Percentiles rank a stretch among this genome's conserved stretches.
These are phyloP conservation scores for Penicillium mononematosum DNA, from an alignment of 495 filamentous ascomycete genomes.

Conservation along the genomic window DNA sequence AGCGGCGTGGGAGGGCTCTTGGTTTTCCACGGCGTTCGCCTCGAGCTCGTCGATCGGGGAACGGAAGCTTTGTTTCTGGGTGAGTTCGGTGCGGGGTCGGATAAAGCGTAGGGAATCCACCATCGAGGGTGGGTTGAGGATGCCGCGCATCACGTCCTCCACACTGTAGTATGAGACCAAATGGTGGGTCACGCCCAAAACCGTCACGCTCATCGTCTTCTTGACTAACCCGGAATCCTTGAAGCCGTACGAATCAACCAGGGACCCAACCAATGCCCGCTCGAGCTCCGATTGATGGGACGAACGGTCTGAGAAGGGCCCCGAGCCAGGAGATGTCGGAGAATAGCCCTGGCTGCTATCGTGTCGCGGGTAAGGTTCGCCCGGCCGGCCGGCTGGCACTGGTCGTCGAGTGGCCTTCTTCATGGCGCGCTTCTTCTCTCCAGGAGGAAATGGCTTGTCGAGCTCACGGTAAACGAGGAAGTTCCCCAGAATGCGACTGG, in stretches of 20 bases:
- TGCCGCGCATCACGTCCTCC: slow-evolving; percentile 64
- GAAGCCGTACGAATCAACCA: slow-evolving; percentile 85
- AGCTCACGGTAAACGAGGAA: slow-evolving; percentile 89
- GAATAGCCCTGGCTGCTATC: slow-evolving; percentile 43
- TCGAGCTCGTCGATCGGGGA: slow-evolving; percentile 63
- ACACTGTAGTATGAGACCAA: slow-evolving; percentile 87
- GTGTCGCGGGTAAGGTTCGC: slow-evolving; percentile 55
- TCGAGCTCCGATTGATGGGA: slow-evolving; percentile 54
- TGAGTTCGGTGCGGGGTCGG: slow-evolving; percentile 56
- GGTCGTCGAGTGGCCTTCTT: slow-evolving; percentile 60
- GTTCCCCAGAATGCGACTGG: slow-evolving; percentile 83
- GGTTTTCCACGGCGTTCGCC: slow-evolving; percentile 38
- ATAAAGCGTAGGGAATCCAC: slow-evolving; percentile 55
- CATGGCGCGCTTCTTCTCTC: slow-evolving; percentile 85
- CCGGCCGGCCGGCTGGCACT: slow-evolving; percentile 39
- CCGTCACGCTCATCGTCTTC: slow-evolving; percentile 82
- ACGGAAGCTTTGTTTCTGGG: slow-evolving; percentile 68
- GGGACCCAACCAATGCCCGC: slow-evolving; percentile 72
- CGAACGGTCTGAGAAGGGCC: slow-evolving; percentile 39
- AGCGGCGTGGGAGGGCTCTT: slow-evolving; percentile 39
- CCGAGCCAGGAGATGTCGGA: slow-evolving; percentile 37
- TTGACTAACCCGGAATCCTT: slow-evolving; percentile 82
- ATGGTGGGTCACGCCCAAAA: slow-evolving; percentile 69
- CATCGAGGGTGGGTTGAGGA: slow-evolving; percentile 60
- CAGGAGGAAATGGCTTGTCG: slow-evolving; percentile 75